Evolutionary conservation across 2,329 filamentous ascomycete genomes (phyloP).

Genomic region (Calonectria henricotiae): DNA sequence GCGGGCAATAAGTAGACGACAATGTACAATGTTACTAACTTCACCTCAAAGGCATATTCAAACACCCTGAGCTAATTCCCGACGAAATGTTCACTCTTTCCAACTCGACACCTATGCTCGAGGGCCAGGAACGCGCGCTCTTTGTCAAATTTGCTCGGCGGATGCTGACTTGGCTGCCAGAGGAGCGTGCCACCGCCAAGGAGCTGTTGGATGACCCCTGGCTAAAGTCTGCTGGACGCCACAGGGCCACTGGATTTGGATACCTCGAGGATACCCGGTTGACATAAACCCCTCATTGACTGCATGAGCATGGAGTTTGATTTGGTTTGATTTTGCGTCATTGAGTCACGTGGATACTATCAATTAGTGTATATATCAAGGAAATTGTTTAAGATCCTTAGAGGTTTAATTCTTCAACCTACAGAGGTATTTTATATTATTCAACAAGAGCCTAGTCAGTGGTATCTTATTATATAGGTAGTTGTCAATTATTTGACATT

Average conservation of each 20-base stretch:
- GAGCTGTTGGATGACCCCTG: constrained; percentile 55
- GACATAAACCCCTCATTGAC: constrained; percentile 9
- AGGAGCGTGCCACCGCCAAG: constrained; percentile 52
- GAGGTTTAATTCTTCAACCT: no score
- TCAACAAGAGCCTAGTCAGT: no score
- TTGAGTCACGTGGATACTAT: not conserved
- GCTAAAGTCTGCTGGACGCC: constrained; percentile 42
- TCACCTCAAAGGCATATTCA: constrained; percentile 42
- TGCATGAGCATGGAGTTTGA: constrained; percentile 5
- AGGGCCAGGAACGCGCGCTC: constrained; percentile 45
- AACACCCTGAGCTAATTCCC: constrained; percentile 44
- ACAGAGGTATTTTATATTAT: no score
- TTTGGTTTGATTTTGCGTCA: not conserved
- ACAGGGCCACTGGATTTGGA: constrained; percentile 40
- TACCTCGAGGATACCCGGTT: constrained; percentile 43
- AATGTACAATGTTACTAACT: constrained; percentile 22
- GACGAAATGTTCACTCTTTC: constrained; percentile 45
- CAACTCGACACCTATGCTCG: constrained; percentile 44
- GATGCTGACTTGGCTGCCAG: constrained; percentile 54
- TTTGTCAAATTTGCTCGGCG: constrained; percentile 54
- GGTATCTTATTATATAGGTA: no score
- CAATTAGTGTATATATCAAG: not conserved
- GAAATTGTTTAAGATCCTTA: no score
- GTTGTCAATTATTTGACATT: no score
- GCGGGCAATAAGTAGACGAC: not conserved